A percentile compares a stretch with the other conserved stretches of the same genome.
phyloP scores from a whole-genome alignment of 2,329 filamentous ascomycete species.

The Fusarium clavum region DNA sequence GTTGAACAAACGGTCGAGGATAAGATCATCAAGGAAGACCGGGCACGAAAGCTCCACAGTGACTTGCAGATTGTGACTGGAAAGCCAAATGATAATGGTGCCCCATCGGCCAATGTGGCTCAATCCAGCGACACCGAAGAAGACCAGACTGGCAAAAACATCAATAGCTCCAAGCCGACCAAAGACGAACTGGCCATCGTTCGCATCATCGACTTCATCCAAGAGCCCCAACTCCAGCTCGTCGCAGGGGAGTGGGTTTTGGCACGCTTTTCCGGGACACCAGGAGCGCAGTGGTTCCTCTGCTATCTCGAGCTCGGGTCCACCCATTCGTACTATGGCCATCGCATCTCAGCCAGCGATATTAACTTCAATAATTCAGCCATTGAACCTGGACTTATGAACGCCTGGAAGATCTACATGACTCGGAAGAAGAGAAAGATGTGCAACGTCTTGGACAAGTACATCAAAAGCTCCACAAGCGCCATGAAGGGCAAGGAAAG shows the following conservation, averaged over 20 bases:
- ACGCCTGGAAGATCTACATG: slow-evolving; percentile 1
- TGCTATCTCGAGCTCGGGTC: slow-evolving; percentile 8
- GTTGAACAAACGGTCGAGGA: slow-evolving; percentile 7
- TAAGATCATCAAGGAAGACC: background rate
- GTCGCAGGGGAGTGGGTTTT: slow-evolving; percentile 9
- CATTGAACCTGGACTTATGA: slow-evolving; percentile 1
- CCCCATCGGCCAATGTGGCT: background rate
- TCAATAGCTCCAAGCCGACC: background rate
- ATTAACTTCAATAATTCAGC: slow-evolving; percentile 5
- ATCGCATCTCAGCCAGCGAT: background rate
- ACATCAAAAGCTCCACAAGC: background rate
- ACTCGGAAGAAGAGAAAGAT: slow-evolving; percentile 8
- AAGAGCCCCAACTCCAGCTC: slow-evolving; percentile 2
- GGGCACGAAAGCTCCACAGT: background rate
- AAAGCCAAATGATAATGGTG: background rate
- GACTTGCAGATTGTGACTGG: background rate
- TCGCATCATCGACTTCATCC: background rate
- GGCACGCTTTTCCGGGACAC: background rate
- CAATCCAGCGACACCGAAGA: background rate
- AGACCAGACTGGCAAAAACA: background rate
- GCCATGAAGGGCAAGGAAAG: background rate
- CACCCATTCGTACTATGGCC: slow-evolving; percentile 1
- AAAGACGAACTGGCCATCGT: slow-evolving; percentile 5
- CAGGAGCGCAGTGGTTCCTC: slow-evolving; percentile 4
- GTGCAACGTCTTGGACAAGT: slow-evolving; percentile 4